These are phyloP conservation scores for Nepenthes gracilis DNA, from an alignment of 148 eudicot genomes.

Conservation along the genomic window DNA sequence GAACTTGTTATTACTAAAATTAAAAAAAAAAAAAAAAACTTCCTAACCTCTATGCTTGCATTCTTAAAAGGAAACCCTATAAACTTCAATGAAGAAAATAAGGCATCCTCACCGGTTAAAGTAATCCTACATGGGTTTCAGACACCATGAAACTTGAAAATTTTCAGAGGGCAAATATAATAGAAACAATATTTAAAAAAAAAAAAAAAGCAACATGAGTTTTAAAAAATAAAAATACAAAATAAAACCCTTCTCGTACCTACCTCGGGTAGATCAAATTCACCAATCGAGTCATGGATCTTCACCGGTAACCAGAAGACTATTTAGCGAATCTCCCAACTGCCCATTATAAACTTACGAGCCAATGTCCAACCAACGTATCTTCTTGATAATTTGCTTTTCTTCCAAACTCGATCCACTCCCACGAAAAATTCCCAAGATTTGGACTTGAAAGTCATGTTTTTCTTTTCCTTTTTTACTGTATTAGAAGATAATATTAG, in stretches of 20 bases:
- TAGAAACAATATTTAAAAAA: too few species aligned
- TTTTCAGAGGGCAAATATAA: too few species aligned
- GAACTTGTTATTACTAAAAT: conserved; percentile 2
- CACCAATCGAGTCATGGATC: conserved; percentile 14
- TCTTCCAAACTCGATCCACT: conserved; percentile 10
- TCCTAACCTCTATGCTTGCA: conserved; percentile 19
- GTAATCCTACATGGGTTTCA: too few species aligned
- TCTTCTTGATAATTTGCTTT: conserved; percentile 5
- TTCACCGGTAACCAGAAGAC: conserved; percentile 18
- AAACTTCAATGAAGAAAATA: conserved; percentile 14
- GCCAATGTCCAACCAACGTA: conserved; percentile 8
- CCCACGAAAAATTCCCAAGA: conserved; percentile 19
- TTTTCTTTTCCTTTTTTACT: conserved; percentile 12
- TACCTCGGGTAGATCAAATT: conserved; percentile 8
- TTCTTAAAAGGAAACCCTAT: conserved; percentile 7
- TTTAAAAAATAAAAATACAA: neutral
- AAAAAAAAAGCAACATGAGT: neutral
- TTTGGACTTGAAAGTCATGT: conserved; percentile 7
- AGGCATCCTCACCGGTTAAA: too few species aligned
- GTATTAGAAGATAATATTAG: conserved; percentile 7
- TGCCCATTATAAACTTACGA: neutral
- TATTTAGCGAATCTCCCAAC: conserved; percentile 3
- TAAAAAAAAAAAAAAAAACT: conserved; percentile 6
- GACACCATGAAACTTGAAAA: too few species aligned
- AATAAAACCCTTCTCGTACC: conserved; percentile 12